phyloP scores from a whole-genome alignment of 2,329 filamentous ascomycete genomes.

The Arthroderma sp. region DNA sequence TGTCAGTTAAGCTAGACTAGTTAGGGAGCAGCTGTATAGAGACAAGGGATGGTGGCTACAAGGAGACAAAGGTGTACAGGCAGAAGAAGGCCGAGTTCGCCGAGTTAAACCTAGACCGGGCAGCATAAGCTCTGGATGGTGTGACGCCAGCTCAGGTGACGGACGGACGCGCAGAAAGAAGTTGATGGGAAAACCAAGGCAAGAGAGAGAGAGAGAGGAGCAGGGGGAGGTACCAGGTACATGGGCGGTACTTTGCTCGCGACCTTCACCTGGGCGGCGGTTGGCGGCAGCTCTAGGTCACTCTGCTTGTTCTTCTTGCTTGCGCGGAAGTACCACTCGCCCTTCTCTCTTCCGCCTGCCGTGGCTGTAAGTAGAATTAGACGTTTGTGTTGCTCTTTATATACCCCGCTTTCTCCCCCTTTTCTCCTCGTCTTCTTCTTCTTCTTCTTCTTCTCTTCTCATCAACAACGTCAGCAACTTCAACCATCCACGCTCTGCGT shows the following conservation, averaged over 20 bases:
- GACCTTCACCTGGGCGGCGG: not conserved
- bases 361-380: not conserved
- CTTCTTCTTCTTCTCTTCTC: conserved; percentile 7
- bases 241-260: not conserved
- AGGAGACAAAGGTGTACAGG: too few relatives aligned
- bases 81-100: too few relatives aligned
- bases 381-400: not conserved
- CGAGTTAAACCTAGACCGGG: not conserved
- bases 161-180: not conserved
- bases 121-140: not conserved
- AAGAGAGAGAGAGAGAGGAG: not conserved
- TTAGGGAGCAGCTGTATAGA: too few relatives aligned
- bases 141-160: conserved; percentile 6
- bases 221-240: not conserved
- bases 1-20: too few relatives aligned
- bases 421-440: conserved; percentile 10
- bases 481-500: conserved; percentile 1
- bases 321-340: not conserved
- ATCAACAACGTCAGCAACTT: not conserved
- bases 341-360: not conserved
- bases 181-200: not conserved
- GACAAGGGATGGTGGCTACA: too few relatives aligned
- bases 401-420: not conserved
- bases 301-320: not conserved
- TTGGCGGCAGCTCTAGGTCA: not conserved